Evolutionary conservation across 2,329 filamentous ascomycete genomes (phyloP).

Genomic region (Chalaropsis ovoidea): DNA sequence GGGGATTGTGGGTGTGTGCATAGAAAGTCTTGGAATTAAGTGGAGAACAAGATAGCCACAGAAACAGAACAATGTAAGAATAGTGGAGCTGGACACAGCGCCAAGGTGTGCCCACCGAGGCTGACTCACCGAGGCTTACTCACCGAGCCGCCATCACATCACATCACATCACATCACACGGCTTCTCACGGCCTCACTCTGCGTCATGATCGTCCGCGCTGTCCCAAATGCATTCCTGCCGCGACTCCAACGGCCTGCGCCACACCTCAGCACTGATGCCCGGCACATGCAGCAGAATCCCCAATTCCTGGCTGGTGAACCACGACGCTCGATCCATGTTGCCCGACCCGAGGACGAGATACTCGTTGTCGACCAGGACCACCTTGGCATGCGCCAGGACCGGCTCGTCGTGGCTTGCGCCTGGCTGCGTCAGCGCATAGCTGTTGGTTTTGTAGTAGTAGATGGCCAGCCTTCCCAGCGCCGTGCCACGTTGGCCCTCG

Average conservation of each 20-base stretch:
- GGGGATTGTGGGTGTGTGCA: not conserved
- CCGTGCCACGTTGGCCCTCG: constrained; percentile 36
- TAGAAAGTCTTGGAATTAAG: constrained; percentile 3
- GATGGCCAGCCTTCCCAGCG: constrained; percentile 45
- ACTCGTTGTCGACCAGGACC: constrained; percentile 58
- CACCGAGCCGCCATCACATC: not conserved
- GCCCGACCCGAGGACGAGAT: constrained; percentile 63
- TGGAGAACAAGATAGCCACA: not conserved
- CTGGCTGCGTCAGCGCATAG: constrained; percentile 26
- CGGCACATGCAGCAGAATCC: constrained; percentile 47
- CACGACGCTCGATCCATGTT: constrained; percentile 80
- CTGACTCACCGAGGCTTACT: not conserved
- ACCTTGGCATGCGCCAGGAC: constrained; percentile 70
- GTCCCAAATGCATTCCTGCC: constrained; percentile 28
- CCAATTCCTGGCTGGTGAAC: constrained; percentile 78
- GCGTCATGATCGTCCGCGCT: not conserved
- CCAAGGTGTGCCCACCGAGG: not conserved
- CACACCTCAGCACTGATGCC: constrained; percentile 34
- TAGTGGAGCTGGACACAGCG: not conserved
- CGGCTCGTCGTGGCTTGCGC: constrained; percentile 43
- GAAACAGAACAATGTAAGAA: not conserved
- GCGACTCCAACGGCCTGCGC: constrained; percentile 34
- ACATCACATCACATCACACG: not conserved
- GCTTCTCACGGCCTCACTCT: not conserved
- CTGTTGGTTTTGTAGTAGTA: constrained; percentile 46